Evolutionary conservation across 1,139 yeast genomes (phyloP).

Genomic region (Kodamaea suecica): DNA sequence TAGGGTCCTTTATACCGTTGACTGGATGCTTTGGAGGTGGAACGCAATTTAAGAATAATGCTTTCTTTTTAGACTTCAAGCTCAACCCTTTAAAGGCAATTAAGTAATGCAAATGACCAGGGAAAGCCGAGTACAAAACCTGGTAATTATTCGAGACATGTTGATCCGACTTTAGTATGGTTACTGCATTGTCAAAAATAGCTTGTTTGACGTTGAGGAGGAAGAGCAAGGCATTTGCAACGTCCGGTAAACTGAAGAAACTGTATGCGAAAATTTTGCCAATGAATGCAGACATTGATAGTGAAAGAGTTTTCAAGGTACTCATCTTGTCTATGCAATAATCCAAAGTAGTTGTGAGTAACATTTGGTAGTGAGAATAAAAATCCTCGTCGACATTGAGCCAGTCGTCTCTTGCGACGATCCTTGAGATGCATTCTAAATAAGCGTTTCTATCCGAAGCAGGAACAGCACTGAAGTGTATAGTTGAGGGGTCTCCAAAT

Average conservation of each 20-base stretch:
- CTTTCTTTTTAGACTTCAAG: constrained; percentile 22
- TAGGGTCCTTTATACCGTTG: constrained; percentile 54
- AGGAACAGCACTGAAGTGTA: constrained; percentile 15
- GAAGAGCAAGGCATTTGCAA: constrained; percentile 60
- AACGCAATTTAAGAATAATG: constrained; percentile 32
- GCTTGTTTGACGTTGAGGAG: constrained; percentile 54
- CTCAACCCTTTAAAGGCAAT: constrained; percentile 35
- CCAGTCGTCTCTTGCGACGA: constrained; percentile 69
- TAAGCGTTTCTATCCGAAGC: constrained; percentile 64
- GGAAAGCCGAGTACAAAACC: constrained; percentile 26
- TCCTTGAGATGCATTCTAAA: constrained; percentile 68
- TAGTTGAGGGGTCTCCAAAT: constrained; percentile 3
- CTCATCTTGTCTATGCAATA: constrained; percentile 51
- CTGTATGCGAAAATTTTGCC: constrained; percentile 76
- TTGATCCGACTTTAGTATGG: neutral
- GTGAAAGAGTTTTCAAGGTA: constrained; percentile 52
- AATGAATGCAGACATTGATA: constrained; percentile 67
- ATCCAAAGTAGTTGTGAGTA: constrained; percentile 54
- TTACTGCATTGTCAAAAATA: constrained; percentile 20
- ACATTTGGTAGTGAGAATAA: constrained; percentile 24
- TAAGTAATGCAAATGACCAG: constrained; percentile 37
- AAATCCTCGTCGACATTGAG: constrained; percentile 21
- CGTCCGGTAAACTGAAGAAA: constrained; percentile 58
- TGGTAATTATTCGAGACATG: constrained; percentile 6
- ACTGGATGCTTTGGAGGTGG: constrained; percentile 57